Conservation (phyloP, 306 rosid genomes). For the Trichosanthes cucumerina region DNA sequence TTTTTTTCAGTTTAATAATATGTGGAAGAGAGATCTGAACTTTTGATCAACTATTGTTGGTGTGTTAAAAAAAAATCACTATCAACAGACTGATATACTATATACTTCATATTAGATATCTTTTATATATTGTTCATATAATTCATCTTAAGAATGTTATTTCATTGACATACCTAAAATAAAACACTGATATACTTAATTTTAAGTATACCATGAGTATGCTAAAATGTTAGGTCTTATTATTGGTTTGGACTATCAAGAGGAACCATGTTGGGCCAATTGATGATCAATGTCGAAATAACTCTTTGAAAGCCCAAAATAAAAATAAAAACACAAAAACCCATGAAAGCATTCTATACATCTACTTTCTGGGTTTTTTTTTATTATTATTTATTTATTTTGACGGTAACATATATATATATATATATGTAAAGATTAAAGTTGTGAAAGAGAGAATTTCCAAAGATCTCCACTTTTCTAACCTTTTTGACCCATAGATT, state of each 20-base stretch:
- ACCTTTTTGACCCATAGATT: slow-evolving; percentile 1
- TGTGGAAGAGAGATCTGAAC: no score
- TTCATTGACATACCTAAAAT: no score
- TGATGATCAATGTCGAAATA: not conserved
- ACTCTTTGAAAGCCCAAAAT: not conserved
- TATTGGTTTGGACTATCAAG: not conserved
- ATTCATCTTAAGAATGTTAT: no score
- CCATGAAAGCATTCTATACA: not conserved
- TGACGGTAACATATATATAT: not conserved
- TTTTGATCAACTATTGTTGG: no score
- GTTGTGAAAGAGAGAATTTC: not conserved
- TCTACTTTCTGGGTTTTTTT: not conserved
- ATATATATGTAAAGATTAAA: not conserved
- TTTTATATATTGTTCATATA: no score
- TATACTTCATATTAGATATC: no score
- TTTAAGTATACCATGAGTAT: no score
- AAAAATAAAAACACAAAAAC: not conserved
- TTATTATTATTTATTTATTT: not conserved
- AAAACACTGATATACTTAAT: no score
- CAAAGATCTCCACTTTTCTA: not conserved
- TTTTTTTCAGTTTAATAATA: no score
- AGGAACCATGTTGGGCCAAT: not conserved
- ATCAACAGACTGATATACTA: no score
- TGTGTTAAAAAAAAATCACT: no score
- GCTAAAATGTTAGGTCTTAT: not conserved